Evolutionary conservation across 495 filamentous ascomycete genomes (phyloP).

Genomic region (Pyrenopolyporus hunteri): DNA sequence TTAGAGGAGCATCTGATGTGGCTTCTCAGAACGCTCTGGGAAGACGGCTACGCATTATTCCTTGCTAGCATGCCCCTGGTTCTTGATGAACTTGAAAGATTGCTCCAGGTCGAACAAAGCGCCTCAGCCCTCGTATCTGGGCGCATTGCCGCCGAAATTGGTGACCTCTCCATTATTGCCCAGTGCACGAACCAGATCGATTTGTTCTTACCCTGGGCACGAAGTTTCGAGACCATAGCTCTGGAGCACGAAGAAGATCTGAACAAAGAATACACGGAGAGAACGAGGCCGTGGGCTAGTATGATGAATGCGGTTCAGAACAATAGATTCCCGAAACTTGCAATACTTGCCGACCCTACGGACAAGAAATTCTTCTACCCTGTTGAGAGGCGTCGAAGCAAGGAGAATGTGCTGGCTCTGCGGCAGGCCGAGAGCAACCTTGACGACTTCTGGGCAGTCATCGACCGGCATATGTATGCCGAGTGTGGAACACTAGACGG

Average conservation of each 20-base stretch:
- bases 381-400: constrained; percentile 18
- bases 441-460: constrained; percentile 55
- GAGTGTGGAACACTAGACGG: constrained; percentile 28
- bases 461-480: constrained; percentile 49
- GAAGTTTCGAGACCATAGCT: constrained; percentile 42
- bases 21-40: constrained; percentile 42
- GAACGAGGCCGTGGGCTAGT: constrained; percentile 11
- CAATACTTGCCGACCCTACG: neutral
- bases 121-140: constrained; percentile 48
- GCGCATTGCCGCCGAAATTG: constrained; percentile 43
- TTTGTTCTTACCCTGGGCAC: constrained; percentile 57
- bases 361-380: neutral
- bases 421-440: constrained; percentile 54
- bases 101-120: constrained; percentile 46
- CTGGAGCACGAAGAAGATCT: constrained; percentile 35
- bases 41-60: constrained; percentile 35
- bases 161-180: constrained; percentile 52
- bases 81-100: constrained; percentile 55
- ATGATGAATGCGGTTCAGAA: constrained; percentile 26
- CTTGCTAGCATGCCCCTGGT: constrained; percentile 42
- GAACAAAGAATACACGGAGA: constrained; percentile 36
- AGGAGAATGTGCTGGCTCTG: constrained; percentile 33
- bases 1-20: constrained; percentile 40
- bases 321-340: neutral
- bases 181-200: constrained; percentile 51